Evolutionary conservation across 805 yeast species (phyloP), one percentile per base, ranked within the genome.

Genomic region (Isabelozyma pseudorhagii): DNA sequence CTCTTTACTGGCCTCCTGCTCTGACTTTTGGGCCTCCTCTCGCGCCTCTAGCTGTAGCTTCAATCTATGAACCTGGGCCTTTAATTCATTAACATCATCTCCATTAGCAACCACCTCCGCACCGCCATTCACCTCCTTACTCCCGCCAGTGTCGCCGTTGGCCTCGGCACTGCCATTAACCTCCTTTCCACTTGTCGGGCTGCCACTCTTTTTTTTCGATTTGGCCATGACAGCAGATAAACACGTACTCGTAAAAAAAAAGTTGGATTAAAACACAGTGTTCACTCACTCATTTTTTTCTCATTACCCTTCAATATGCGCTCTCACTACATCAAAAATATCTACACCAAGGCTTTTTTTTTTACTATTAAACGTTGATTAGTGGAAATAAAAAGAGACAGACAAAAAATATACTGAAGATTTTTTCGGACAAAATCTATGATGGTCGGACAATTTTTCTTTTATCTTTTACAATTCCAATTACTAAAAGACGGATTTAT

Each of bases 51-150:
- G 14, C 28, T 51, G 43, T 9, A 43, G 10, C 7, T 42, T 53
- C 34, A 53, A 41, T 25, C 47, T 36, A 8, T 42, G 17, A 38
- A 52, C 29, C 38, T 50, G 34, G 14, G 49, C 38, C 43, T 49
- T 42, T 43, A 56, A 39, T 13, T 31, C 36, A 31, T 31, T 8
- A 31, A 31, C 10, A 31, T 13, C n/a, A 31, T 31, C n/a, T 4
- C 36, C 36, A 31, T 31, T 31, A 8, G 36, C 4, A 13, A 13
- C n/a, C n/a, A 21, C 25, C 25, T 21, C 25, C 6, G 10, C 10
- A 31, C n/a, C 36, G 3, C n/a, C 36, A 31, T 31, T 31, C 5
- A 31, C 10, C 36, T 31, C 36, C 6, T 21, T 21, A 21, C 6
- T 21, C 36, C 36, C 36, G 36, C n/a, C n/a, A 10, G 10, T 31